These are phyloP conservation scores for Agastache rugosa DNA, from an alignment of 257 asterid genomes.

Conservation along the genomic window DNA sequence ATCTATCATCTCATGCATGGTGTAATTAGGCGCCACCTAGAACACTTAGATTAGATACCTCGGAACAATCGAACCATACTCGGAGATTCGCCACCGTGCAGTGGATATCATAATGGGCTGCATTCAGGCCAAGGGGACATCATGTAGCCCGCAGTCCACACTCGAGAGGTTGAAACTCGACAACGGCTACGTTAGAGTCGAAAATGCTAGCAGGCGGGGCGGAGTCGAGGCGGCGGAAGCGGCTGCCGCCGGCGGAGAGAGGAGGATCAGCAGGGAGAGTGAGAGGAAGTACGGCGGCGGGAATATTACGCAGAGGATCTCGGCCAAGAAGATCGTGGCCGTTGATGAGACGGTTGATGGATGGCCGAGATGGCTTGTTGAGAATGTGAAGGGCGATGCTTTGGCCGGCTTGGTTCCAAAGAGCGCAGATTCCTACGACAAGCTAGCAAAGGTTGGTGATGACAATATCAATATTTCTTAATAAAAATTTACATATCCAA, in stretches of 20 bases:
- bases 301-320: constrained; percentile 33
- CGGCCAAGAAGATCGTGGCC: constrained; percentile 46
- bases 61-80: constrained; percentile 23
- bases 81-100: constrained; percentile 41
- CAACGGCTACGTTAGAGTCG: constrained; percentile 43
- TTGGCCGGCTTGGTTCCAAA: constrained; percentile 60
- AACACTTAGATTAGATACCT: constrained; percentile 19
- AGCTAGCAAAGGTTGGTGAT: constrained; percentile 66
- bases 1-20: background rate
- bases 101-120: constrained; percentile 61
- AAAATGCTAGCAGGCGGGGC: constrained; percentile 4
- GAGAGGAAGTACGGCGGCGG: constrained; percentile 38
- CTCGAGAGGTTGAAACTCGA: constrained; percentile 50
- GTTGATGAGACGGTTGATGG: constrained; percentile 59
- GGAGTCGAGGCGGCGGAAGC: background rate
- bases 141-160: constrained; percentile 13
- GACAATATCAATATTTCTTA: background rate
- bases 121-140: constrained; percentile 41
- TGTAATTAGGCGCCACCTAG: background rate
- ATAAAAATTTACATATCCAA: no score
- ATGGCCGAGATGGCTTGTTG: constrained; percentile 83
- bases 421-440: constrained; percentile 80
- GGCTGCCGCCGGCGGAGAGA: constrained; percentile 25
- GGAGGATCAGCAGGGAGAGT: constrained; percentile 37
- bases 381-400: constrained; percentile 51